Evolutionary conservation across 2,329 filamentous ascomycete genomes (phyloP).

Genomic region (Fusarium buharicum): DNA sequence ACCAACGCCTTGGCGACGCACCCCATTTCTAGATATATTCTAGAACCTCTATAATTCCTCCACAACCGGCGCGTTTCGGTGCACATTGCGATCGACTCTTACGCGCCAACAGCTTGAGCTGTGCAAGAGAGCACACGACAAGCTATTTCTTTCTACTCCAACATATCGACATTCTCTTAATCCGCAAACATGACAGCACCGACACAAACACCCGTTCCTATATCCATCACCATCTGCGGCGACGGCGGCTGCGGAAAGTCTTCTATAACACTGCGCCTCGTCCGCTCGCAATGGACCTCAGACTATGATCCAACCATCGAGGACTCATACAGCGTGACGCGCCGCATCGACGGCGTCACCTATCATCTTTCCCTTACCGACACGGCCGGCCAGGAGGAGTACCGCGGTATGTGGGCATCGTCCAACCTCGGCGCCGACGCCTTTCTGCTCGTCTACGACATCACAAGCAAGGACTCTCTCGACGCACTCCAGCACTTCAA

Average conservation of each 20-base stretch:
- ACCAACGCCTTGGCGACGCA: constrained; percentile 16
- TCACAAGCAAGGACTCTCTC: constrained; percentile 75
- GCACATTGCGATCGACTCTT: constrained; percentile 12
- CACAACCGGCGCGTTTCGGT: constrained; percentile 32
- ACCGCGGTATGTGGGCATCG: constrained; percentile 85
- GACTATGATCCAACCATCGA: constrained; percentile 85
- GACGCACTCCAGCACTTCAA: constrained; percentile 81
- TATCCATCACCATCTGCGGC: constrained; percentile 85
- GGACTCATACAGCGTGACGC: constrained; percentile 86
- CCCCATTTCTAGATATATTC: constrained; percentile 23
- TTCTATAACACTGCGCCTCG: constrained; percentile 83
- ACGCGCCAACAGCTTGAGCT: constrained; percentile 16
- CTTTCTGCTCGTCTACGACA: constrained; percentile 89
- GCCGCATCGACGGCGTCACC: constrained; percentile 79
- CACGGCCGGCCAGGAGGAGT: constrained; percentile 90
- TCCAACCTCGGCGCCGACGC: constrained; percentile 83
- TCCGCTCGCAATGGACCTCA: constrained; percentile 84
- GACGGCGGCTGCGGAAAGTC: constrained; percentile 88
- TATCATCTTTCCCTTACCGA: constrained; percentile 85
- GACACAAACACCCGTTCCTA: constrained; percentile 59
- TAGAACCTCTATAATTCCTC: constrained; percentile 22
- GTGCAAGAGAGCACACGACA: background rate
- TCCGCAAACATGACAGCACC: constrained; percentile 32
- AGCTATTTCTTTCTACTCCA: constrained; percentile 1
- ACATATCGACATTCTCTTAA: background rate